phyloP scores from a whole-genome alignment of 345 rosid species.

The Gossypium rotundifolium region DNA sequence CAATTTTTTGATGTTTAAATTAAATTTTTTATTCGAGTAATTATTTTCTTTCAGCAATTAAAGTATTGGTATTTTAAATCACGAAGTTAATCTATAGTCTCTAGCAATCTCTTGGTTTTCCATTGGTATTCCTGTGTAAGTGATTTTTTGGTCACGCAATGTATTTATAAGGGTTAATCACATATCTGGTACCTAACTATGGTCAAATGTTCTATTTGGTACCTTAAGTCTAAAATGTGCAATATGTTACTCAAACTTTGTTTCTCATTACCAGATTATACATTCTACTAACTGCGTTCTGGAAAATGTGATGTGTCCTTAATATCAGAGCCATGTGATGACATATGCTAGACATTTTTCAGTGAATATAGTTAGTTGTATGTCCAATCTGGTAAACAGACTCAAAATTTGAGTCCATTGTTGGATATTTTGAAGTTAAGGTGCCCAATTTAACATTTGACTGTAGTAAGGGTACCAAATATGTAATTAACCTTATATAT shows the following conservation, averaged over 20 bases:
- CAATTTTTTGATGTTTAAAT: not conserved
- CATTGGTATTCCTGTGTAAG: not conserved
- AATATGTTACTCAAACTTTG: not conserved
- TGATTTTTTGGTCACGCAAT: not conserved
- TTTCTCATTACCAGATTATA: not conserved
- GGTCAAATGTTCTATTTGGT: not conserved
- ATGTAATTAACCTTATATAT: not conserved
- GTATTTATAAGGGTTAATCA: not conserved
- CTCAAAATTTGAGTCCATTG: not conserved
- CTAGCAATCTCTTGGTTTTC: not conserved
- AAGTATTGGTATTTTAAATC: not conserved
- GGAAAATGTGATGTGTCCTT: not conserved
- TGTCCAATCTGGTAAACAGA: not conserved
- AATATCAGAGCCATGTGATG: not conserved
- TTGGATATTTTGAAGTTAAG: not conserved
- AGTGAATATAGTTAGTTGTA: not conserved
- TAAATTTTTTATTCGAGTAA: not conserved
- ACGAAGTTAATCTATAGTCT: not conserved
- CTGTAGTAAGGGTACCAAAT: not conserved
- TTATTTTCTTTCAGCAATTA: not conserved
- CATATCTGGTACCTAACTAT: not conserved
- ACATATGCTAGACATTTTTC: not conserved
- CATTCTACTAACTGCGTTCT: not conserved
- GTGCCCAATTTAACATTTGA: not conserved
- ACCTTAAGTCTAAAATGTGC: not conserved